A percentile compares a stretch with the other conserved stretches of the same genome.
phyloP scores from a whole-genome alignment of 129 eudicot genomes.

The Logfia minima region DNA sequence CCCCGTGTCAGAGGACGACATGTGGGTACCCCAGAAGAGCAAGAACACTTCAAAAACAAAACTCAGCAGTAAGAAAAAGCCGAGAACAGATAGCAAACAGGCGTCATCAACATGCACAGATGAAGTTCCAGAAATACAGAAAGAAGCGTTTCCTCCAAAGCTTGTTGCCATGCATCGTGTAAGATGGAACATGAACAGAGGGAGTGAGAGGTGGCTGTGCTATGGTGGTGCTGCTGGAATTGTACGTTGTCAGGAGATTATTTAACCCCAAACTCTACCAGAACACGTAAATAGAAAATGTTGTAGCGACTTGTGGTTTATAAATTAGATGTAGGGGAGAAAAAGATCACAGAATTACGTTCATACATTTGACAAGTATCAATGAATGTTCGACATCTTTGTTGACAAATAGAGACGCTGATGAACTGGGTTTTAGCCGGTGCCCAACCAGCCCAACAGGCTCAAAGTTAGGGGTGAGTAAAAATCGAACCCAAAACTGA shows the following conservation, averaged over 20 bases:
- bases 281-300: not conserved
- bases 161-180: conserved; percentile 76
- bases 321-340: not conserved
- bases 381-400: not conserved
- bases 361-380: not conserved
- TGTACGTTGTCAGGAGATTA: not conserved
- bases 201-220: conserved; percentile 84
- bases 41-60: conserved; percentile 24
- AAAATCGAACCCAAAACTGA: too few relatives aligned
- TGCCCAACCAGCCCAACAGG: too few relatives aligned
- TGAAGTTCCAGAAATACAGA: conserved; percentile 2
- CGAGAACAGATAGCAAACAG: not conserved
- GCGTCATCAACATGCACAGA: not conserved
- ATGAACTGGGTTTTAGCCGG: too few relatives aligned
- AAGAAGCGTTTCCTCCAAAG: conserved; percentile 61
- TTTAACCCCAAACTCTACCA: not conserved
- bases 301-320: not conserved
- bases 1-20: conserved; percentile 13
- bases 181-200: conserved; percentile 87
- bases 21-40: conserved; percentile 10
- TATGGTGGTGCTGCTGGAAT: conserved; percentile 94
- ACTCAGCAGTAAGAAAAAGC: conserved; percentile 18
- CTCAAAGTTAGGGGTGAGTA: too few relatives aligned
- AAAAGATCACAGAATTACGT: not conserved
- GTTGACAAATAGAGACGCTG: not conserved